Evolutionary conservation across 2,329 filamentous ascomycete genomes (phyloP), one percentile per base, ranked within the genome.

Genomic region (Aureobasidium sp.): DNA sequence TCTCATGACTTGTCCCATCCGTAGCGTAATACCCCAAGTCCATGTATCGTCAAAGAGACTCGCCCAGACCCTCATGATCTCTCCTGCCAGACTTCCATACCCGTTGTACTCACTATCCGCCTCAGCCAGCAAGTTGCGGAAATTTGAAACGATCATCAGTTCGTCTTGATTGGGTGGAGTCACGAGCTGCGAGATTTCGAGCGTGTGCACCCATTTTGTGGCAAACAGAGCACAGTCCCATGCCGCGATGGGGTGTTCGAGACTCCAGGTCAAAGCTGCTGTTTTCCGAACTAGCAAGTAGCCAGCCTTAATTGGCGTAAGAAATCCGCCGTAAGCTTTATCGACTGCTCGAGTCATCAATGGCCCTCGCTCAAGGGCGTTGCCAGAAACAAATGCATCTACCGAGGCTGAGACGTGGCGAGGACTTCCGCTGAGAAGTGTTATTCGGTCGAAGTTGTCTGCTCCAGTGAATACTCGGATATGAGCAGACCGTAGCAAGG

Each of bases 401-500:
- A 47, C 14, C 5, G 44, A 47, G 5, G 44, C 25, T 16, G 44
- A 47, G 44, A 47, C 27, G 1, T 30, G 44, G 1, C 64, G 60
- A 69, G 73, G 14, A 66, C 64, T 42, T 60, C 63, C 27, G 67
- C 66, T 11, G 68, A 73, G 66, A 13, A 74, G 62, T 37, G 68
- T 66, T 36, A 71, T 66, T 10, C 70, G 69, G 57, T 72, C 67
- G 50, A 71, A 70, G 1, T 65, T 61, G 13, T 67, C 67, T 42
- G 66, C 66, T n/a, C 68, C 65, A 1, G 69, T 68, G 27, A 72
- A 70, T 6, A 69, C 66, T 8, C 72, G 68, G 16, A 69, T 67
- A 61, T 70, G 70, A 16, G 69, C 70, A 59, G 71, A 72, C 16
- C 71, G 68, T 27, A 74, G 64, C 13, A 73, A 60, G 1, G 71